Conservation (phyloP, 2,329 filamentous ascomycete species). For the Alternaria infectoria region DNA sequence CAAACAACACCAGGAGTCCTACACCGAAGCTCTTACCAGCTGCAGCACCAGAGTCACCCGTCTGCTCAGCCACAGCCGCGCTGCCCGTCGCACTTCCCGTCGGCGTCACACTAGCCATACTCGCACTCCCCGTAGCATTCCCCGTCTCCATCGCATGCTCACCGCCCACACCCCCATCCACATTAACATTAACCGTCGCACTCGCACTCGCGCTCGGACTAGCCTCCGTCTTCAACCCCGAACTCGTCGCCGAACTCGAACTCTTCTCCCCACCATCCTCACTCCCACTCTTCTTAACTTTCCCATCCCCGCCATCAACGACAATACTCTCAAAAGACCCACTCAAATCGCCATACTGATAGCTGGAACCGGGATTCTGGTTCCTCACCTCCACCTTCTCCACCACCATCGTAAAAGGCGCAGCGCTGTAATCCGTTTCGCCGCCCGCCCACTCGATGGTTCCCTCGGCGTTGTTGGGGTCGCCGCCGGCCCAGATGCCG, state of each 20-base stretch:
- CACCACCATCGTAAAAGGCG: conserved; percentile 58
- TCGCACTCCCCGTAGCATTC: background rate
- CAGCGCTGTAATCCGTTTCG: conserved; percentile 51
- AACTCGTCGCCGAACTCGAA: background rate
- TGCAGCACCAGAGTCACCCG: background rate
- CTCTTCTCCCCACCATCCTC: background rate
- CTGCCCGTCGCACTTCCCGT: background rate
- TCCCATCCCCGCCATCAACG: background rate
- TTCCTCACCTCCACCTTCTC: conserved; percentile 57
- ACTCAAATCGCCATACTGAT: conserved; percentile 55
- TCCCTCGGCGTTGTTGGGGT: conserved; percentile 53
- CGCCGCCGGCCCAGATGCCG: conserved; percentile 56
- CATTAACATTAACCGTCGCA: background rate
- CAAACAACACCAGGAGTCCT: background rate
- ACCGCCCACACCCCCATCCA: background rate
- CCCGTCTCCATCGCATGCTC: background rate
- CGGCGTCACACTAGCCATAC: background rate
- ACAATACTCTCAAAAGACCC: conserved; percentile 55
- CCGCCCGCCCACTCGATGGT: conserved; percentile 73
- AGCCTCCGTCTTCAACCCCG: background rate
- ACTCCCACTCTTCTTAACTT: background rate
- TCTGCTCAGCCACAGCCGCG: background rate
- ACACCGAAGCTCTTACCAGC: background rate
- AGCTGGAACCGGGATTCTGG: conserved; percentile 55
- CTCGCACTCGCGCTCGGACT: background rate